Base-by-base conservation (phyloP, 306 rosid species). In the Prunus campanulata region DNA sequence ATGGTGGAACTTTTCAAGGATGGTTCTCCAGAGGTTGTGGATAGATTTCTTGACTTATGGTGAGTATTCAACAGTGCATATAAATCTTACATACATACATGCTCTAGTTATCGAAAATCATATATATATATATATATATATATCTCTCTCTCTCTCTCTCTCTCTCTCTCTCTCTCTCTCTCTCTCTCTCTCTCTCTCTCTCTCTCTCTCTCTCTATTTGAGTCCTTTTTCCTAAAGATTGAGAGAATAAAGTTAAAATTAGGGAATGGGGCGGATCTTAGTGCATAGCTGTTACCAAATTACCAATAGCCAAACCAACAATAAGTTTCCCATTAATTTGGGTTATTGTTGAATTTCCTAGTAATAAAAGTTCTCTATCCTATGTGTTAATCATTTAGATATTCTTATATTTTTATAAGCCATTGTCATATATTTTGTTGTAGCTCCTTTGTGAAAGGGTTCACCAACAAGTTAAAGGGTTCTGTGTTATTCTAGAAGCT, bases 1-100 rank as follows among this genome's bases (percentile, higher is more conserved):
- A 77, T 81, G 42, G 85, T 89, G 78, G 89, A 89, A 83, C 89
- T 95, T 65, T 62, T 79, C 89, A 95, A 95, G 90, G 97, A 95
- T 7, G 91, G 87, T 70, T 87, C 97, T 80, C 97, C 98, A 50
- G 98, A 95, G 84, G 97, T 87, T 74, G 98, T 95, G 80, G 98
- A 95, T 78, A 95, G 92, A 86, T 95, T 95, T 89, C 89, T 92
- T 70, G 97, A 95, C 87, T 87, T 92, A 76, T 90, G 98, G 98
- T 95, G 79, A 89, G 98, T 89, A 69, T 62, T 68, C 6, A 16
- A 30, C 15, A 62, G 1, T 39, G 62, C 35, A 3, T 39, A 27
- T 44, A 39, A 6, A 29, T 29, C 55, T 47, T 65, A 29, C 24
- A 19, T 44, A 0, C 12, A 51, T 51, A 57, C 22, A 15, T 73